Evolutionary conservation across 495 filamentous ascomycete species (phyloP).

Genomic region (Xylaria flabelliformis): DNA sequence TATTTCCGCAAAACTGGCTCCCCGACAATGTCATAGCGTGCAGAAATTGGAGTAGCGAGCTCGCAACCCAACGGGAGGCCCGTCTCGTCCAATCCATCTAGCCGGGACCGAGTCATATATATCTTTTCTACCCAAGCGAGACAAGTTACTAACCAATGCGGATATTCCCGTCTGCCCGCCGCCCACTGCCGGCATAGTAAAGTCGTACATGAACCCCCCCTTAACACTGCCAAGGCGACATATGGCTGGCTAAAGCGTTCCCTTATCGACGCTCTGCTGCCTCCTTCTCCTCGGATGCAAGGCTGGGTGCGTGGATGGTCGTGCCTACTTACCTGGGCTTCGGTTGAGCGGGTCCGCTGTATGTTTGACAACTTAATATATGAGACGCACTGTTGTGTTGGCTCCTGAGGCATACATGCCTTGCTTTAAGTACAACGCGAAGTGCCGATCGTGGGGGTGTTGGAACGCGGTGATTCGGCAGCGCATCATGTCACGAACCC

Average conservation of each 20-base stretch:
- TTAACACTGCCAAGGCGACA: constrained; percentile 9
- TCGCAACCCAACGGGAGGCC: neutral
- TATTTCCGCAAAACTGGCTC: neutral
- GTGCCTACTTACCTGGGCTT: neutral
- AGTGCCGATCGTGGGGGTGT: constrained; percentile 7
- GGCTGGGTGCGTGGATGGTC: neutral
- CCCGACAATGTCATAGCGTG: constrained; percentile 21
- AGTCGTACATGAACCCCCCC: neutral
- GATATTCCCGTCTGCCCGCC: neutral
- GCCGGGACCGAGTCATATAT: constrained; percentile 12
- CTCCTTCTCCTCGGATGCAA: constrained; percentile 1
- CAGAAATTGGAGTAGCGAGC: constrained; percentile 21
- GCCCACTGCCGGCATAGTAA: constrained; percentile 1
- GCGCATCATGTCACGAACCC: neutral
- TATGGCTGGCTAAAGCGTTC: constrained; percentile 9
- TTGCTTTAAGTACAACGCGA: constrained; percentile 7
- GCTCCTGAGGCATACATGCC: neutral
- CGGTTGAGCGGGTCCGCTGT: neutral
- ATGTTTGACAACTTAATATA: neutral
- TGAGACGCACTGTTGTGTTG: constrained; percentile 3
- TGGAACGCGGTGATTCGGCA: neutral
- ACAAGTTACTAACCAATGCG: constrained; percentile 1
- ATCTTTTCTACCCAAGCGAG: constrained; percentile 13
- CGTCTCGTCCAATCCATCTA: constrained; percentile 1
- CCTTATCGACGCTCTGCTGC: neutral